Evolutionary conservation across 345 rosid genomes (phyloP).

Genomic region (Durio zibethinus): DNA sequence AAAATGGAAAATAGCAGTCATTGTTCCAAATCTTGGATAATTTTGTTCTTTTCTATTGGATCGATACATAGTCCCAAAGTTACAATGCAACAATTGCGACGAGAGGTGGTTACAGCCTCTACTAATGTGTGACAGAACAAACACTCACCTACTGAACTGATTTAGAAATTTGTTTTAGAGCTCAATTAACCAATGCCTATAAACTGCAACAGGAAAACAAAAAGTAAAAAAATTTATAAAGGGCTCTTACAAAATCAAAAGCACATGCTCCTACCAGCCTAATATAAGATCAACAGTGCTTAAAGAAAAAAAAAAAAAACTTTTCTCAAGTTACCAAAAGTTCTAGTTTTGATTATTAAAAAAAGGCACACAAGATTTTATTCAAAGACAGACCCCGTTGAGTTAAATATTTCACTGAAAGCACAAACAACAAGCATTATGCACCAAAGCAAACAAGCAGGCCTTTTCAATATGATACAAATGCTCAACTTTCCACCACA

Average conservation of each 20-base stretch:
- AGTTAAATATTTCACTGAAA: not conserved
- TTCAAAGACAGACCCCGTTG: not conserved
- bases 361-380: not conserved
- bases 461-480: not conserved
- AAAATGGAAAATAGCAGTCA: not conserved
- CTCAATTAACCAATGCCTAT: not conserved
- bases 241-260: not conserved
- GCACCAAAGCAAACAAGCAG: constrained; percentile 6
- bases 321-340: not conserved
- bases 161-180: not conserved
- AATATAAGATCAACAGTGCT: not conserved
- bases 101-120: not conserved
- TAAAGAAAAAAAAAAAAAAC: not conserved
- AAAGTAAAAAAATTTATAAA: not conserved
- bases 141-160: not conserved
- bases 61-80: not conserved
- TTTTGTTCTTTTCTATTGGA: not conserved
- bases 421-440: not conserved
- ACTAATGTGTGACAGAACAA: not conserved
- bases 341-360: not conserved
- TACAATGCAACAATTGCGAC: not conserved
- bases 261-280: not conserved
- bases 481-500: not conserved
- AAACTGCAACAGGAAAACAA: not conserved
- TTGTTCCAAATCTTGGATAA: not conserved